Evolutionary conservation across 2,329 filamentous ascomycete genomes (phyloP).

Genomic region (Teratosphaeria epicoccoides): DNA sequence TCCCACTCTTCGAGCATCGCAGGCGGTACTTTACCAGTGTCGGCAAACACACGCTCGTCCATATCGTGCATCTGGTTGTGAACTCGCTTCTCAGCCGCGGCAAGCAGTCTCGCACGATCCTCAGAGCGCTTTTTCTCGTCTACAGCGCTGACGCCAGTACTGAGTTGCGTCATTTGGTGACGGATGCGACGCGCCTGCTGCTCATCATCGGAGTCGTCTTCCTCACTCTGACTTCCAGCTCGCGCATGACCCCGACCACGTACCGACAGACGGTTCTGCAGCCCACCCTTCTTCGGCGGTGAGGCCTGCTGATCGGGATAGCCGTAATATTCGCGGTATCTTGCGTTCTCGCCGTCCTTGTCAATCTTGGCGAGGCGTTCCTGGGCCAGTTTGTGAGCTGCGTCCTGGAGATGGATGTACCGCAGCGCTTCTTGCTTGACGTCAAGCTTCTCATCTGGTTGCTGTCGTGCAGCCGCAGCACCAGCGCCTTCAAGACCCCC

Average conservation of each 20-base stretch:
- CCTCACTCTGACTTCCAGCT: conserved; percentile 56
- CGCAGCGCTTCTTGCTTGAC: conserved; percentile 43
- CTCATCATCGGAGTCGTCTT: conserved; percentile 42
- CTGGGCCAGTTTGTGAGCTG: conserved; percentile 74
- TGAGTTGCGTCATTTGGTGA: conserved; percentile 69
- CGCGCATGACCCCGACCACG: conserved; percentile 48
- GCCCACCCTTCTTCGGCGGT: conserved; percentile 1
- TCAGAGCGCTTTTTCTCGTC: conserved; percentile 63
- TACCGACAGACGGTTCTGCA: conserved; percentile 41
- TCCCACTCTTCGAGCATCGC: conserved; percentile 69
- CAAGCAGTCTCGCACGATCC: conserved; percentile 66
- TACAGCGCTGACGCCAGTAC: conserved; percentile 54
- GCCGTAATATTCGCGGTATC: conserved; percentile 70
- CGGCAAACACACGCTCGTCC: conserved; percentile 66
- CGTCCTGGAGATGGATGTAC: conserved; percentile 64
- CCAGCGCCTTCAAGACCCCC: conserved; percentile 13
- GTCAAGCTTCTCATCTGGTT: conserved; percentile 29
- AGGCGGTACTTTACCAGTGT: conserved; percentile 64
- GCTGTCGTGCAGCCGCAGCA: conserved; percentile 15
- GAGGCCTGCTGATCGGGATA: conserved; percentile 46
- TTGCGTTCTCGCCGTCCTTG: conserved; percentile 51
- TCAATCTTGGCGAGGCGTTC: conserved; percentile 74
- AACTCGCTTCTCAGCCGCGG: conserved; percentile 78
- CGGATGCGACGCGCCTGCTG: conserved; percentile 62
- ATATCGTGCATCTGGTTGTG: conserved; percentile 65